Base-by-base conservation (phyloP, 352 stramenopile species). In the Globisporangium solare region DNA sequence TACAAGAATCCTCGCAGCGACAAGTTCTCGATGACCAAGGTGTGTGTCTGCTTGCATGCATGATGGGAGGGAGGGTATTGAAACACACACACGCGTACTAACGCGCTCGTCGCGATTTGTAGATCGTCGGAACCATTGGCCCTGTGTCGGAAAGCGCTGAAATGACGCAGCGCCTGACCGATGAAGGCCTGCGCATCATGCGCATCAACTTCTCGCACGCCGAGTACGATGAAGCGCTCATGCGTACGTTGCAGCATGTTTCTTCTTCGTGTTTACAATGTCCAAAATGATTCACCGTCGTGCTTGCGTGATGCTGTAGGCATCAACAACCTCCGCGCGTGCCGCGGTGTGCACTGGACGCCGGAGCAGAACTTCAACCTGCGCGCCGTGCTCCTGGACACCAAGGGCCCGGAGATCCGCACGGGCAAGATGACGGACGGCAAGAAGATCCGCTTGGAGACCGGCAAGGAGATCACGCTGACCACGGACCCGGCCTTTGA, bases 201-300 rank as follows among this genome's bases (percentile, higher is more conserved):
- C 83, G 94, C 64, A 88, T 98, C 54, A 98, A 98, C 79, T 98
- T 98, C 61, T 97, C 88, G n/a, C 94, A 98, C 66, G 90, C 89
- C 45, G 90, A 95, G 60, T 83, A 89, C 57, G 83, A 95, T 67
- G 86, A 94, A 61, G 83, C 85, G 41, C 62, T 83, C 41, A 62
- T 79, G 60, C 85, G 85, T 61, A 55, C 47, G 55, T 61, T 12
- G n/a, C 24, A 5, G 2, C 24, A 27, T 27, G 24, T 5, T 27
- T 5, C 2, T 5, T 27, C 24, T 27, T 27, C 24, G 35, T 40
- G 7, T 40, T 40, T 40, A n/a, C n/a, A n/a, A n/a, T n/a, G n/a
- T n/a, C n/a, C n/a, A n/a, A n/a, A n/a, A n/a, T n/a, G n/a, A n/a
- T n/a, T n/a, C n/a, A n/a, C n/a, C n/a, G n/a, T n/a, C n/a, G n/a